A percentile compares a stretch with the other conserved stretches of the same genome.
phyloP scores from a whole-genome alignment of 805 yeast genomes.

The Nakazawaea pomicola region DNA sequence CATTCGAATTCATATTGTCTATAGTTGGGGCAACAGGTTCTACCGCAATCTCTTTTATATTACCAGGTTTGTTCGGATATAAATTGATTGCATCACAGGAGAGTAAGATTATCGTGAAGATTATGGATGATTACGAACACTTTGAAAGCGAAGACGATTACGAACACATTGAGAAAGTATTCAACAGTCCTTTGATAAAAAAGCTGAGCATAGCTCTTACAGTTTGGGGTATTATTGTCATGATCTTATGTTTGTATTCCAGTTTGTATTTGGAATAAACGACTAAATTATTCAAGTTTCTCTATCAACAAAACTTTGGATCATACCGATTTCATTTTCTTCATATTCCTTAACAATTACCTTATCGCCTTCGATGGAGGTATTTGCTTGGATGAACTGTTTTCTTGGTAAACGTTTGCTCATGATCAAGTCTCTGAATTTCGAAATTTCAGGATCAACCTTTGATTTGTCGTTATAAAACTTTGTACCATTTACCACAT shows the following conservation, averaged over 20 bases:
- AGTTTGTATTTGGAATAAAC: slow-evolving; percentile 33
- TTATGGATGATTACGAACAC: slow-evolving; percentile 6
- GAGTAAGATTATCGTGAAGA: slow-evolving; percentile 2
- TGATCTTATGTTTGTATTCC: slow-evolving; percentile 49
- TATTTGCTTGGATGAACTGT: slow-evolving; percentile 81
- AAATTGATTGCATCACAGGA: slow-evolving; percentile 36
- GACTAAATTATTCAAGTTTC: slow-evolving; percentile 24
- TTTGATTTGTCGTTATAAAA: slow-evolving; percentile 67
- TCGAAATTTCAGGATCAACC: slow-evolving; percentile 57
- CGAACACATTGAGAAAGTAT: not conserved
- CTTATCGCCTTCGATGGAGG: slow-evolving; percentile 37
- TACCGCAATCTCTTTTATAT: slow-evolving; percentile 68
- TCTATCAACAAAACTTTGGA: slow-evolving; percentile 69
- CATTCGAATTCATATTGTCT: slow-evolving; percentile 65
- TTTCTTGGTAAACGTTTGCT: slow-evolving; percentile 76
- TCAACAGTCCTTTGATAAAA: slow-evolving; percentile 9
- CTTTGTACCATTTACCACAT: slow-evolving; percentile 55
- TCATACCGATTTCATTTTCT: slow-evolving; percentile 71
- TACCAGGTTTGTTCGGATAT: slow-evolving; percentile 76
- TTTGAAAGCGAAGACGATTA: slow-evolving; percentile 19
- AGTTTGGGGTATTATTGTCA: slow-evolving; percentile 50
- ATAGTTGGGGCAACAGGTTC: slow-evolving; percentile 84
- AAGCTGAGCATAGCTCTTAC: slow-evolving; percentile 33
- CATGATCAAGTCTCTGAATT: slow-evolving; percentile 63
- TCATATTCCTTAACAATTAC: slow-evolving; percentile 68